Conservation (phyloP, 2,329 filamentous ascomycete species). For the Neonectria hederae region DNA sequence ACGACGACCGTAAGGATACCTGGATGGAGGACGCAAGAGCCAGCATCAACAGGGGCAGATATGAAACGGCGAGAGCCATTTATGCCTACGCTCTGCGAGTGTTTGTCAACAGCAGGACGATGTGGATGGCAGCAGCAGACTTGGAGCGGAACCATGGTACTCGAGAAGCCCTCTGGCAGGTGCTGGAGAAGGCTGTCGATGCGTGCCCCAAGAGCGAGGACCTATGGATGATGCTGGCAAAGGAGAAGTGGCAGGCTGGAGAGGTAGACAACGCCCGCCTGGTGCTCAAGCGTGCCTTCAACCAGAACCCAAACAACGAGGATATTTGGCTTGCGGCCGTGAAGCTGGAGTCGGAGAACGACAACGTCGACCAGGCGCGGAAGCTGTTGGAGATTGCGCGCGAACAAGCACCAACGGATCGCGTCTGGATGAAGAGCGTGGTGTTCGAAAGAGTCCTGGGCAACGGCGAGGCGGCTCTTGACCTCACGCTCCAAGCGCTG, state of each 20-base stretch:
- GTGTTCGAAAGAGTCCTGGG: slow-evolving; percentile 90
- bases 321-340: slow-evolving; percentile 98
- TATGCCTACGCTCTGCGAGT: slow-evolving; percentile 90
- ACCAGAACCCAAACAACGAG: slow-evolving; percentile 95
- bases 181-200: slow-evolving; percentile 93
- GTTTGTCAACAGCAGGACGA: slow-evolving; percentile 85
- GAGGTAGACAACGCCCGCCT: slow-evolving; percentile 86
- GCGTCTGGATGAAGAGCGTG: slow-evolving; percentile 96
- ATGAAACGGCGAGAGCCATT: slow-evolving; percentile 91
- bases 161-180: slow-evolving; percentile 81
- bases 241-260: slow-evolving; percentile 91
- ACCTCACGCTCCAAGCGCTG: slow-evolving; percentile 86
- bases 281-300: slow-evolving; percentile 89
- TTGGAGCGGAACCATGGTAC: slow-evolving; percentile 90
- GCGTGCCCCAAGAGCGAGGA: slow-evolving; percentile 91
- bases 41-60: slow-evolving; percentile 82
- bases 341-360: slow-evolving; percentile 92
- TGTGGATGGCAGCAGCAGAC: slow-evolving; percentile 92
- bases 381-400: slow-evolving; percentile 84
- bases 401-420: slow-evolving; percentile 89
- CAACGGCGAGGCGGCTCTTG: slow-evolving; percentile 81
- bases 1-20: slow-evolving; percentile 93
- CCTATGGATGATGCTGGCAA: slow-evolving; percentile 94
- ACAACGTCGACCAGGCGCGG: slow-evolving; percentile 82
- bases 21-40: slow-evolving; percentile 94